Evolutionary conservation across 495 filamentous ascomycete genomes (phyloP), one percentile per base, ranked within the genome.

Genomic region (Parathielavia hyrcaniae): DNA sequence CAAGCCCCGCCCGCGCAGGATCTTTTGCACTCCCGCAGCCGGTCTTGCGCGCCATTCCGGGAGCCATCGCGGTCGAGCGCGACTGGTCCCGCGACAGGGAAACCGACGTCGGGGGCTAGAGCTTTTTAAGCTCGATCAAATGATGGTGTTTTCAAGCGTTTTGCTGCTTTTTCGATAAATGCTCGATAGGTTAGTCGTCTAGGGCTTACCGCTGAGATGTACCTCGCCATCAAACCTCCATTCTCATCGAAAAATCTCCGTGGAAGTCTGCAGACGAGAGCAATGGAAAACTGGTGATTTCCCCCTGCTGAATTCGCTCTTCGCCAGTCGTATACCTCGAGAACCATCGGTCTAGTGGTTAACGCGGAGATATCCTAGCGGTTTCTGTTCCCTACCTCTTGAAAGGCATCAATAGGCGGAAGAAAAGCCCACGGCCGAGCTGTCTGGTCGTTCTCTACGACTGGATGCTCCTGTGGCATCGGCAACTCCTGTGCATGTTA

Each of bases 311-410:
- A 67, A 66, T 69, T 88, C 74, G 48, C 57, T 89, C 68, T 90
- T 69, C 84, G 86, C 86, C 78, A 82, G 75, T 78, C 79, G 85
- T 90, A 80, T 90, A 89, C 83, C 87, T 84, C 78, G 77, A 77
- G 73, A 87, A 81, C 82, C 84, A 83, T 83, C 45, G 75, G 63
- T 50, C 43, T 69, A 61, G 69, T 71, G 75, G 84, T 79, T 81
- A 78, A 80, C 77, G 81, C 81, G 85, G 83, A 86, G 85, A 90
- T 89, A 87, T 76, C 73, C 74, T 81, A 77, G 83, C 82, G 82
- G 72, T 67, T 40, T 19, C 6, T 40, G 36, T 52, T 30, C n/a
- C 47, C 49, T 61, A 59, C 50, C 51, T 53, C 53, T 52, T 44
- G 26, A 2, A 17, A 54, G 57, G 57, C 19, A 49, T 12, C 16